Evolutionary conservation across 2,329 filamentous ascomycete species (phyloP).

Genomic region (Stagonosporopsis vannaccii): DNA sequence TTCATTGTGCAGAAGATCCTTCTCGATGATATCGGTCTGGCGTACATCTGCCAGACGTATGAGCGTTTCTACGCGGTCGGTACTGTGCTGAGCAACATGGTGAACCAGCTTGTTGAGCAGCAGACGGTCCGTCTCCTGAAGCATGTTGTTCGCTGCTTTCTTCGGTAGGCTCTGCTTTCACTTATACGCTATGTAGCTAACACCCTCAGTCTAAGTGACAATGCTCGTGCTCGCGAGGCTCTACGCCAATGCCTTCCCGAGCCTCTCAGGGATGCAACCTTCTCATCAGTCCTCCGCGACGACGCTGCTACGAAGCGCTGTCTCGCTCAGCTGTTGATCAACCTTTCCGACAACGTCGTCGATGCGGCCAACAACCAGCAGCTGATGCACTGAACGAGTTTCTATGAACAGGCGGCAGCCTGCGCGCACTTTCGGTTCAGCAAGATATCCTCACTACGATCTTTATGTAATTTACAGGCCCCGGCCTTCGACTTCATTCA

Average conservation of each 20-base stretch:
- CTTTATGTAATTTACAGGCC: constrained; percentile 32
- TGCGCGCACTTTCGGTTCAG: constrained; percentile 4
- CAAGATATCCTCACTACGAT: constrained; percentile 17
- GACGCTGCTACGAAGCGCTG: constrained; percentile 98
- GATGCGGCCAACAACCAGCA: constrained; percentile 54
- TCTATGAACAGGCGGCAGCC: neutral
- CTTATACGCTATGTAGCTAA: constrained; percentile 24
- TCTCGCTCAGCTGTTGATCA: constrained; percentile 94
- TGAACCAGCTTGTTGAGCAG: constrained; percentile 94
- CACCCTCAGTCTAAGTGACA: constrained; percentile 81
- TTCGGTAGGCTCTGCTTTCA: constrained; percentile 69
- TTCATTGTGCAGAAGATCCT: constrained; percentile 99
- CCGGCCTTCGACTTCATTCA: constrained; percentile 35
- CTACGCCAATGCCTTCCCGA: constrained; percentile 95
- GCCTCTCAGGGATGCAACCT: constrained; percentile 97
- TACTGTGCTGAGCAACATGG: constrained; percentile 98
- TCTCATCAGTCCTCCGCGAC: constrained; percentile 93
- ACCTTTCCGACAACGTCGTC: constrained; percentile 87
- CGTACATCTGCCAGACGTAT: constrained; percentile 98
- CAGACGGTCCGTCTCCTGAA: constrained; percentile 95
- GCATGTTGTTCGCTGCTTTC: constrained; percentile 96
- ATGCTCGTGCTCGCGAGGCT: constrained; percentile 92
- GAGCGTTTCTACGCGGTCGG: constrained; percentile 98
- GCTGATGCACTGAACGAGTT: constrained; percentile 39
- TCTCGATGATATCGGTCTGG: constrained; percentile 92